Evolutionary conservation across 495 filamentous ascomycete species (phyloP).

Genomic region (Sporormia fimetaria): DNA sequence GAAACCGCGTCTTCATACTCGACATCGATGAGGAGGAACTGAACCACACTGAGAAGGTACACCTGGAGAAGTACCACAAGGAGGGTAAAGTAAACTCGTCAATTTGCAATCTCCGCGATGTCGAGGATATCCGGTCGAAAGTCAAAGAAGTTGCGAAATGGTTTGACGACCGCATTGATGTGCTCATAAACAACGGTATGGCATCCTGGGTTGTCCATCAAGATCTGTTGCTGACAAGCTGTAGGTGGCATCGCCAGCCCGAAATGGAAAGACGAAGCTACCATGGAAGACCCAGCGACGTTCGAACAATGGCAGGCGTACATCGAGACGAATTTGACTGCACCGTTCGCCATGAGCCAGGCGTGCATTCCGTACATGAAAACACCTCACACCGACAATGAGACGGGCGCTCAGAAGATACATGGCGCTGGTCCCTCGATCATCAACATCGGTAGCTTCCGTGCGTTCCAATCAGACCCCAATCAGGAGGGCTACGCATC

Average conservation of each 20-base stretch:
- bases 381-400: not conserved
- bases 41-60: conserved; percentile 20
- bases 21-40: conserved; percentile 31
- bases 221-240: conserved; percentile 4
- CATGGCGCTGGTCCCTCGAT: conserved; percentile 23
- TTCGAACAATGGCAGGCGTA: conserved; percentile 30
- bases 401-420: not conserved
- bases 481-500: conserved; percentile 41
- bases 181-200: conserved; percentile 24
- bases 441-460: conserved; percentile 29
- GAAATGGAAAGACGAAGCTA: conserved; percentile 26
- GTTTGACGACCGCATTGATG: conserved; percentile 27
- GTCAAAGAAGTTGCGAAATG: conserved; percentile 24
- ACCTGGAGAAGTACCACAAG: conserved; percentile 15
- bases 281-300: conserved; percentile 24
- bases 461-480: conserved; percentile 28
- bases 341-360: conserved; percentile 31
- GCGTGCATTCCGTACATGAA: conserved; percentile 32
- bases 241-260: conserved; percentile 27
- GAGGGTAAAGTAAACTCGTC: conserved; percentile 9
- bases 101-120: conserved; percentile 29
- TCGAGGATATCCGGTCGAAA: conserved; percentile 22
- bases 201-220: not conserved
- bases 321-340: conserved; percentile 33
- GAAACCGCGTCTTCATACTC: conserved; percentile 29